A percentile compares a stretch with the other conserved stretches of the same genome.
Evolutionary conservation across 2,329 filamentous ascomycete genomes (phyloP).

Genomic region (Verticillium albo-atrum): DNA sequence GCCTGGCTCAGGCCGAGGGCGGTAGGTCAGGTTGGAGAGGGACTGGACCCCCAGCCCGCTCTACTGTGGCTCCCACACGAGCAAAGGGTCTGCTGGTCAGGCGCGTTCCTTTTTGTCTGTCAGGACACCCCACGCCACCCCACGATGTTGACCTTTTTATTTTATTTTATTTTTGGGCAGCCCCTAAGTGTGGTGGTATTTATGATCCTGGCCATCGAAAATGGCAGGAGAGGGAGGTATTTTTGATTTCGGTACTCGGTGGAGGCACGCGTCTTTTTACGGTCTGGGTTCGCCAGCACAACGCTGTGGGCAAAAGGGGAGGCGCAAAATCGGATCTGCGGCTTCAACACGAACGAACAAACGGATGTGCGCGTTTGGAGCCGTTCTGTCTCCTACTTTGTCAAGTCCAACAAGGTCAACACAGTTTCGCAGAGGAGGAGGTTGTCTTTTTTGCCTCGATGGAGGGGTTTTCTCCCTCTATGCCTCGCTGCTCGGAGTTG

Average conservation of each 20-base stretch:
- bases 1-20: not conserved
- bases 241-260: not conserved
- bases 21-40: not conserved
- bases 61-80: slow-evolving; percentile 2
- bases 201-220: slow-evolving; percentile 1
- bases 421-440: not conserved
- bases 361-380: not conserved
- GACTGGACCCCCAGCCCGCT: slow-evolving; percentile 1
- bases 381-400: not conserved
- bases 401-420: not conserved
- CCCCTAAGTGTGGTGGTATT: not conserved
- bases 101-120: slow-evolving; percentile 3
- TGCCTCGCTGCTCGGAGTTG: not conserved
- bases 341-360: not conserved
- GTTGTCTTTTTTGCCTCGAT: not conserved
- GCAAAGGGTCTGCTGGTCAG: slow-evolving; percentile 11
- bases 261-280: not conserved
- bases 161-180: not conserved
- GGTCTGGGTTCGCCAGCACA: not conserved
- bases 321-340: not conserved
- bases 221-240: slow-evolving; percentile 1
- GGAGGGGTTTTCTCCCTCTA: not conserved
- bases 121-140: too few species aligned
- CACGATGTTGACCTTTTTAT: too few species aligned
- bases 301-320: not conserved